A percentile compares a stretch with the other conserved stretches of the same genome.
Evolutionary conservation across 2,329 filamentous ascomycete genomes (phyloP).

Genomic region (Phialemoniopsis sp.): DNA sequence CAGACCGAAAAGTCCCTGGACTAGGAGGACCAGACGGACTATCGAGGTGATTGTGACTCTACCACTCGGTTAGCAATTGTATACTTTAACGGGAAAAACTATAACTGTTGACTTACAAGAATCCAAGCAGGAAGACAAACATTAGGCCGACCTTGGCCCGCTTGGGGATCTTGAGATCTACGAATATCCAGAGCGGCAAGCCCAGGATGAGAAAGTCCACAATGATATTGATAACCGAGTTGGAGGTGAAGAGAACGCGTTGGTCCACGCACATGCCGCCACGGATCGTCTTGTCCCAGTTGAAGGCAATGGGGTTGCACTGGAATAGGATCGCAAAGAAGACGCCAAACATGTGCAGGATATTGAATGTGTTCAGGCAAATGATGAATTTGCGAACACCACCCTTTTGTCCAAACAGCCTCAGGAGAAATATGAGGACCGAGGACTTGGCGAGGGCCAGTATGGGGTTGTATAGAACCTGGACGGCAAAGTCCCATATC

Average conservation of each 20-base stretch:
- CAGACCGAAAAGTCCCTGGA: slow-evolving; percentile 24
- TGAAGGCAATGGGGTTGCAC: slow-evolving; percentile 33
- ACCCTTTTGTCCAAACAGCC: slow-evolving; percentile 22
- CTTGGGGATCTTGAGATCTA: slow-evolving; percentile 20
- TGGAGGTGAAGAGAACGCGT: slow-evolving; percentile 21
- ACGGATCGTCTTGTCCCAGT: slow-evolving; percentile 37
- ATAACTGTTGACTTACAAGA: slow-evolving; percentile 14
- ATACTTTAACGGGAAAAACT: not conserved
- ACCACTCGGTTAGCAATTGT: not conserved
- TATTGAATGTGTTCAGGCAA: slow-evolving; percentile 21
- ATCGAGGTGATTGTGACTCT: slow-evolving; percentile 29
- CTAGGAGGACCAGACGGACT: slow-evolving; percentile 23
- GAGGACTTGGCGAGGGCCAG: slow-evolving; percentile 26
- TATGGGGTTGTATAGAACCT: slow-evolving; percentile 28
- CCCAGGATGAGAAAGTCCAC: slow-evolving; percentile 37
- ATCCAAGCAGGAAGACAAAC: slow-evolving; percentile 24
- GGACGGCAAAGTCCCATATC: slow-evolving; percentile 24
- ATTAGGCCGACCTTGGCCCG: slow-evolving; percentile 22
- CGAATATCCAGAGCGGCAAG: slow-evolving; percentile 31
- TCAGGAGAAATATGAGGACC: slow-evolving; percentile 22
- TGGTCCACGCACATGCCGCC: slow-evolving; percentile 28
- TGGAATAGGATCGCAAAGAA: slow-evolving; percentile 25
- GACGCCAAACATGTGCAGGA: slow-evolving; percentile 20
- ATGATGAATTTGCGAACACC: slow-evolving; percentile 20
- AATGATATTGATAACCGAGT: slow-evolving; percentile 35